Evolutionary conservation across 192 early-diverging fungal species (phyloP), one percentile per base, ranked within the genome.

Genomic region (Phycomyces nitens): DNA sequence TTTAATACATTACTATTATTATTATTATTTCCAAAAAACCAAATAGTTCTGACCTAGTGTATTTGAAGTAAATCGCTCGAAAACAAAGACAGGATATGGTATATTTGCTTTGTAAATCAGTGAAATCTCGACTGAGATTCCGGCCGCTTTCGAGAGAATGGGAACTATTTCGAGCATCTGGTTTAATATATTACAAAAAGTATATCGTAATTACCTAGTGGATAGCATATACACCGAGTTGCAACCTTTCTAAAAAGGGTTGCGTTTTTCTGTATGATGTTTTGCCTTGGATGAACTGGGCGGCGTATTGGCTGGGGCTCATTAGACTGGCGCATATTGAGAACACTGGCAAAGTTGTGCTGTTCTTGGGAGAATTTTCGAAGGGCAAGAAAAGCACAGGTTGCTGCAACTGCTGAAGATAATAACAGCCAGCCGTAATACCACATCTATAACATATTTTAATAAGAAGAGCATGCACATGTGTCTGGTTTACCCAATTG

Each of bases 371-470:
- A 21, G 34, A 63, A 29, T 10, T 26, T 53, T 40, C 50, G n/a
- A 12, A 63, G 40, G 0, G 61, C 51, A 8, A 54, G 12, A 4
- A 38, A 29, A 6, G 61, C 27, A 20, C 61, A 63, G 15, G 26
- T 24, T 24, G 52, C 52, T 41, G 61, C 61, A 39, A 63, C 41
- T 4, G 51, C 52, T 16, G 52, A 21, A 41, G 51, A 42, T 12
- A 54, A 21, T 40, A 63, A 24, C 9, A 63, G 21, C 39, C 50
- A 54, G 29, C 61, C 39, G 26, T 53, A 63, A 21, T 63, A 63
- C 61, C 61, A 63, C 52, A 63, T 53, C 61, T 63, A 39, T 53
- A 24, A 42, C 1, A 53, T 51, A 57, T 7, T 34, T 34, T 34
- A 34, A 34, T 34, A 34, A 34, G 29, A 34, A n/a, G n/a, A n/a